Conservation (phyloP, 2,329 filamentous ascomycete genomes). For the Botryotinia globosa region DNA sequence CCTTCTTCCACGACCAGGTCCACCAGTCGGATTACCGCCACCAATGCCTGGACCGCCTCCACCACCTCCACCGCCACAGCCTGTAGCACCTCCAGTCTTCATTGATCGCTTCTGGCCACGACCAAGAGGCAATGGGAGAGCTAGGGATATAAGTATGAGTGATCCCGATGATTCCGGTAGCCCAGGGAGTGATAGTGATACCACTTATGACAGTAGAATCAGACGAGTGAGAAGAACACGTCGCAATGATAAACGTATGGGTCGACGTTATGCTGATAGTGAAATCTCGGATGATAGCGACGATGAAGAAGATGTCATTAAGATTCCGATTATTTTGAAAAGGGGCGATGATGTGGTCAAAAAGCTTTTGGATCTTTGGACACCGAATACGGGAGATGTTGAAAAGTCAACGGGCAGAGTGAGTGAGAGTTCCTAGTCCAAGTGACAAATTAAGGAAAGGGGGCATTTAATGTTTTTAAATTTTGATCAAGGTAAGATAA, state of each 20-base stretch:
- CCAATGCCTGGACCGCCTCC: background rate
- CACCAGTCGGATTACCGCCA: background rate
- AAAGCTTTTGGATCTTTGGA: constrained; percentile 27
- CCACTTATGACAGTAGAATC: constrained; percentile 12
- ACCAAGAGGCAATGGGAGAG: background rate
- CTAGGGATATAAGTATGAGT: no score
- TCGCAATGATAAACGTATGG: constrained; percentile 2
- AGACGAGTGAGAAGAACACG: background rate
- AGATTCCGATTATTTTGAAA: constrained; percentile 23
- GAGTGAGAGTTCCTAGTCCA: background rate
- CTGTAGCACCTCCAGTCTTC: background rate
- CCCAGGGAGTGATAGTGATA: constrained; percentile 19
- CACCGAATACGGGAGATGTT: background rate
- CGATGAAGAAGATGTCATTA: constrained; percentile 22
- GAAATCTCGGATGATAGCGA: constrained; percentile 17
- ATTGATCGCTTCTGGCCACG: background rate
- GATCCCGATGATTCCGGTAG: constrained; percentile 1
- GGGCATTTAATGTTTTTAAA: background rate
- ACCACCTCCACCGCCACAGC: background rate
- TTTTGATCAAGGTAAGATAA: no score
- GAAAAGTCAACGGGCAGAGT: background rate
- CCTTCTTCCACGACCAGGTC: background rate
- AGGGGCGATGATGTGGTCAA: constrained; percentile 27
- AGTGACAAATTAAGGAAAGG: background rate
- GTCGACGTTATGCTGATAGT: background rate